A percentile compares a stretch with the other conserved stretches of the same genome.
phyloP scores from a whole-genome alignment of 2,329 filamentous ascomycete species.

The Eutypa lata region DNA sequence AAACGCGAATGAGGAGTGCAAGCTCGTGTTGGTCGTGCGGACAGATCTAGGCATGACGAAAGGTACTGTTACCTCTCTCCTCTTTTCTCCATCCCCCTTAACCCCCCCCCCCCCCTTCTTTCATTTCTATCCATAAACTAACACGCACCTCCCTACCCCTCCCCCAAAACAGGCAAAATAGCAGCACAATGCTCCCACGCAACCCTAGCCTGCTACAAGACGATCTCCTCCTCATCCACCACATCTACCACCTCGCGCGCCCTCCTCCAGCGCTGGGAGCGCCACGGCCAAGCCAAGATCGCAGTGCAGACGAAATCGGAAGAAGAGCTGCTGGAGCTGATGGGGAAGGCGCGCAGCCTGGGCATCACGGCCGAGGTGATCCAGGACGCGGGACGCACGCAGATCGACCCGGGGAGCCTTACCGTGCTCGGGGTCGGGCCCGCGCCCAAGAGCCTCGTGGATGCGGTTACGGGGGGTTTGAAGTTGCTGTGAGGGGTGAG shows the following conservation, averaged over 20 bases:
- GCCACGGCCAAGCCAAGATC: constrained; percentile 84
- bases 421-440: constrained; percentile 85
- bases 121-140: not conserved
- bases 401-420: constrained; percentile 89
- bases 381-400: constrained; percentile 91
- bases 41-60: constrained; percentile 98
- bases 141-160: constrained; percentile 1
- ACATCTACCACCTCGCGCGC: constrained; percentile 56
- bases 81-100: not conserved
- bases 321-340: constrained; percentile 71
- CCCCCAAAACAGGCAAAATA: constrained; percentile 72
- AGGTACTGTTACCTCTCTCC: constrained; percentile 52
- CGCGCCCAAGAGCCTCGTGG: constrained; percentile 81
- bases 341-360: constrained; percentile 76
- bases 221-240: constrained; percentile 56
- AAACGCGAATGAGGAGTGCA: constrained; percentile 73
- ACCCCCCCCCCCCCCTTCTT: not conserved
- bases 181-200: constrained; percentile 93
- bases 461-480: constrained; percentile 57
- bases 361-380: constrained; percentile 88
- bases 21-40: constrained; percentile 86
- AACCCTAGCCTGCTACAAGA: constrained; percentile 96
- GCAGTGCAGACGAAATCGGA: constrained; percentile 85
- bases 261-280: constrained; percentile 83
- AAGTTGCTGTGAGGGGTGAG: constrained; percentile 23